These are phyloP conservation scores for Penicillium coprophilum DNA, from an alignment of 495 filamentous ascomycete species.

Conservation along the genomic window DNA sequence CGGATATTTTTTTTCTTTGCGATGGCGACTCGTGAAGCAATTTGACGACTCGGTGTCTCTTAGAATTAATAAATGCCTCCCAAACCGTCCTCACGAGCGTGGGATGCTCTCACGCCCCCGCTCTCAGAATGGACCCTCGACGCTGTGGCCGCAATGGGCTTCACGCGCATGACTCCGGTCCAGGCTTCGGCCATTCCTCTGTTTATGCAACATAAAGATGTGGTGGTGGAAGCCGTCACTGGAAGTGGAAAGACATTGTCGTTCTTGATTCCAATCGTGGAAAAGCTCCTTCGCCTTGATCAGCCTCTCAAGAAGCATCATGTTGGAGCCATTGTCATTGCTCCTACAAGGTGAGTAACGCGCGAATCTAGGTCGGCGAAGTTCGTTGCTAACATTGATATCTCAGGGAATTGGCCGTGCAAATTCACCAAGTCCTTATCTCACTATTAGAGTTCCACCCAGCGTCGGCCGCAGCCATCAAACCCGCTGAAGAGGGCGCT, in stretches of 20 bases:
- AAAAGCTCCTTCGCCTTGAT: constrained; percentile 72
- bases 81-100: constrained; percentile 57
- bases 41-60: not conserved
- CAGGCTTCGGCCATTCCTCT: constrained; percentile 92
- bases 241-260: constrained; percentile 93
- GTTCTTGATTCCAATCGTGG: constrained; percentile 85
- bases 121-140: constrained; percentile 91
- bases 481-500: constrained; percentile 52
- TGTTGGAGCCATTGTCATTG: constrained; percentile 84
- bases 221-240: constrained; percentile 95
- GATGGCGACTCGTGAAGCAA: constrained; percentile 5
- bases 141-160: constrained; percentile 80
- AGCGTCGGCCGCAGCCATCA: constrained; percentile 65
- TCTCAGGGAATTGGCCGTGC: constrained; percentile 77
- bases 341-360: constrained; percentile 67
- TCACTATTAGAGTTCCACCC: constrained; percentile 79
- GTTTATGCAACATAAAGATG: constrained; percentile 91
- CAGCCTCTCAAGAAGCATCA: constrained; percentile 85
- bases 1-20: constrained; percentile 23
- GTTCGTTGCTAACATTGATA: constrained; percentile 13
- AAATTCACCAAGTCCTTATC: constrained; percentile 82
- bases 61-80: constrained; percentile 33
- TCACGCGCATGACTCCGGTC: constrained; percentile 86
- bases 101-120: constrained; percentile 73
- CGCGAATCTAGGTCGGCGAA: not conserved